A percentile compares a stretch with the other conserved stretches of the same genome.
phyloP scores from a whole-genome alignment of 371 early-diverging fungal genomes.

The Zychaea mexicana region DNA sequence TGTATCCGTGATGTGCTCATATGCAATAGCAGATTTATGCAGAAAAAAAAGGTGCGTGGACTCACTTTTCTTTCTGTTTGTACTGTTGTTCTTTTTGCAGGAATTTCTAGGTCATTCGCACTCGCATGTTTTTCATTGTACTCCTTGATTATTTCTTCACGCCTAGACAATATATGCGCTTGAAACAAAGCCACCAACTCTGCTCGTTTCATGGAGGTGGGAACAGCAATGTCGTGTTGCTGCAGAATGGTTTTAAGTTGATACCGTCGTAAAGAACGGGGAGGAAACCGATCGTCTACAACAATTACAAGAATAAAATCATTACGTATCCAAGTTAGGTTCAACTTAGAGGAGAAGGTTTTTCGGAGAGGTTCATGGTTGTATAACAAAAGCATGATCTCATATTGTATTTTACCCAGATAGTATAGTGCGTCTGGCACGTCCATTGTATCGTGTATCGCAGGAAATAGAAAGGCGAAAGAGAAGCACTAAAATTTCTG shows the following conservation, averaged over 20 bases:
- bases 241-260: constrained; percentile 19
- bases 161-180: not conserved
- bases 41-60: not conserved
- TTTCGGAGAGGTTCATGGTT: no score
- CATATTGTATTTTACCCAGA: constrained; percentile 6
- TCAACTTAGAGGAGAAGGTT: no score
- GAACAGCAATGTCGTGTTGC: not conserved
- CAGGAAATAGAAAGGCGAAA: not conserved
- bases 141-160: constrained; percentile 4
- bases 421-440: constrained; percentile 21
- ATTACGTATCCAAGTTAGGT: no score
- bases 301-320: no score
- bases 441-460: not conserved
- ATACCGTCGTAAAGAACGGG: constrained; percentile 11
- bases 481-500: not conserved
- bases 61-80: not conserved
- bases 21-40: not conserved
- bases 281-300: constrained; percentile 15
- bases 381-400: no score
- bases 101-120: not conserved
- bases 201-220: not conserved
- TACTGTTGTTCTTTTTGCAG: constrained; percentile 3
- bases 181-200: constrained; percentile 15
- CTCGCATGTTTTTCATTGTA: not conserved
- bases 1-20: not conserved